phyloP scores from a whole-genome alignment of 1,139 yeast species.

The Scheffersomyces illinoinensis region DNA sequence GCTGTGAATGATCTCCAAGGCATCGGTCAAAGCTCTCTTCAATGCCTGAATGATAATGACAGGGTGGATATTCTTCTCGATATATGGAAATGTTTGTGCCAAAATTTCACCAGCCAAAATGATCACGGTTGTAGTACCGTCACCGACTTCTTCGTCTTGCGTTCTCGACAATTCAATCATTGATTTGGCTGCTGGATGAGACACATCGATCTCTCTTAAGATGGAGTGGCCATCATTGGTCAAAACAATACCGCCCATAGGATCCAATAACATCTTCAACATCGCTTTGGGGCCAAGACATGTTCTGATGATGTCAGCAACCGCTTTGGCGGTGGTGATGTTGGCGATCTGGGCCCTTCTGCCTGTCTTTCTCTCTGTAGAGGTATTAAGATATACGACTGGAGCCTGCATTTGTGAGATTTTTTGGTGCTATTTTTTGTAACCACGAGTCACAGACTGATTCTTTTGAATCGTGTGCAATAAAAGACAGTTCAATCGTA shows the following conservation, averaged over 20 bases:
- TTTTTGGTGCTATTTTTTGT: neutral
- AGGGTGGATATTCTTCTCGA: slow-evolving; percentile 94
- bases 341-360: slow-evolving; percentile 97
- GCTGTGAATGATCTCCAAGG: slow-evolving; percentile 80
- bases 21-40: slow-evolving; percentile 88
- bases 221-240: slow-evolving; percentile 98
- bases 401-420: slow-evolving; percentile 46
- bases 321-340: slow-evolving; percentile 98
- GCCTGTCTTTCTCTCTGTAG: slow-evolving; percentile 92
- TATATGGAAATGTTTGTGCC: slow-evolving; percentile 92
- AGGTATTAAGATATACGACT: slow-evolving; percentile 63
- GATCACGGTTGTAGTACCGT: slow-evolving; percentile 96
- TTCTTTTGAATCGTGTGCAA: neutral
- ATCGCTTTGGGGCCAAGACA: slow-evolving; percentile 99
- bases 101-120: slow-evolving; percentile 94
- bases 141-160: slow-evolving; percentile 99
- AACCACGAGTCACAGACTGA: neutral
- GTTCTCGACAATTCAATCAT: slow-evolving; percentile 97
- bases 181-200: slow-evolving; percentile 98
- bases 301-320: slow-evolving; percentile 94
- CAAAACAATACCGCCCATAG: slow-evolving; percentile 97
- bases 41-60: slow-evolving; percentile 93
- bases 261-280: slow-evolving; percentile 97
- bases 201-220: slow-evolving; percentile 83
- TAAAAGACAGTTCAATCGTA: neutral